Base-by-base conservation (phyloP, 1,284 basidiomycete species). In the Phenoliferia sp. region DNA sequence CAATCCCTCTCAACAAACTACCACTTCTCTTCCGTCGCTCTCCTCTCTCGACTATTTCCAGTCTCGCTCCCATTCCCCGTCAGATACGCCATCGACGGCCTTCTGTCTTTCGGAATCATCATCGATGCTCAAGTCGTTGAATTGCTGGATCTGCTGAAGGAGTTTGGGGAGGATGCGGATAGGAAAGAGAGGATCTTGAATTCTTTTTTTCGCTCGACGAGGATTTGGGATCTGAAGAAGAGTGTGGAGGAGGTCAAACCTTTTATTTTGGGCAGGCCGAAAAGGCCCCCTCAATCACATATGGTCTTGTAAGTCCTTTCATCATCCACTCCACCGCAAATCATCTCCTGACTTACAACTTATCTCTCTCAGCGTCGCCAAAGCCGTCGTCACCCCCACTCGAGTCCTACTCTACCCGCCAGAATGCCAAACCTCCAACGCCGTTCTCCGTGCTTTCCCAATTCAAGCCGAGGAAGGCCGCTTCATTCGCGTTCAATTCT, bases 61-160 rank as follows among this genome's bases (percentile, higher is more conserved):
- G n/a, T n/a, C 50, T 15, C 10, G 10, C n/a, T 54, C 10, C 50
- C 50, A 19, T 54, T 54, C n/a, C 50, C 10, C 7, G 9, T 54
- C 50, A 9, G n/a, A 54, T 54, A 54, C 50, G n/a, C 50, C 50
- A 54, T 54, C 50, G 50, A 54, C 50, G n/a, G 50, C n/a, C 50
- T 54, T 28, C 50, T 54, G 22, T 54, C 50, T 28, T 54, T 54
- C 22, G 50, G 50, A 12, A 54, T 54, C n/a, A 12, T 54, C 10
- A 54, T 54, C 50, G 50, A 54, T 28, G 7, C n/a, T 9, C 50
- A 54, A 28, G 50, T 54, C 10, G n/a, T n/a, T 7, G 10, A 9
- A 19, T 28, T 54, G 10, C n/a, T 54, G 7, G 50, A 54, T 9
- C 9, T 26, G 10, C 50, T 54, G 7, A 12, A 26, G 29, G 50